A percentile compares a stretch with the other conserved stretches of the same genome.
Conservation (phyloP, 202 grass and related monocot species). For the Saccharum hybrid region DNA sequence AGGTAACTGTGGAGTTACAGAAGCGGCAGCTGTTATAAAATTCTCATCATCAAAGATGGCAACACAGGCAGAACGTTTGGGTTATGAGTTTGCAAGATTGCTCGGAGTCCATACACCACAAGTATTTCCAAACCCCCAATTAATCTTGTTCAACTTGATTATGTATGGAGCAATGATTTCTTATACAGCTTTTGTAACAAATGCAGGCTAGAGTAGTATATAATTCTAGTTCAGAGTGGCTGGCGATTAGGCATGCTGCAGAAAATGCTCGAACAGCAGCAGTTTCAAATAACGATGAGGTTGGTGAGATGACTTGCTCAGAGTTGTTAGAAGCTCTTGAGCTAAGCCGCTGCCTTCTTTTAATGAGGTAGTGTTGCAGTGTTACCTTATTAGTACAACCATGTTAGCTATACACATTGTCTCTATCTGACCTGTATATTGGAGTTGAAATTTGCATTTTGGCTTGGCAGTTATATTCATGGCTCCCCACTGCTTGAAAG, state of each 20-base stretch:
- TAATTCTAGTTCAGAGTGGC: constrained; percentile 85
- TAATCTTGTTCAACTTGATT: constrained; percentile 17
- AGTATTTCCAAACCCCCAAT: constrained; percentile 45
- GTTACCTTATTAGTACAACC: neutral
- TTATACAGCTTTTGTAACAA: constrained; percentile 30
- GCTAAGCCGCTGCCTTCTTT: constrained; percentile 89
- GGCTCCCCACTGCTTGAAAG: constrained; percentile 87
- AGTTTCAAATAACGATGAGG: constrained; percentile 67
- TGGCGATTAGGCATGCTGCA: constrained; percentile 69
- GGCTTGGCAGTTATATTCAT: constrained; percentile 80
- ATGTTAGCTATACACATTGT: constrained; percentile 32
- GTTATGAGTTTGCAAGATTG: constrained; percentile 92
- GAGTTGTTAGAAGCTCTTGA: constrained; percentile 97
- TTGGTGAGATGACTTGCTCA: constrained; percentile 84
- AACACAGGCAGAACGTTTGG: constrained; percentile 87
- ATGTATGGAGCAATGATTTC: constrained; percentile 34
- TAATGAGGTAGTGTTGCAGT: constrained; percentile 77
- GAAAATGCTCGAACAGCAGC: constrained; percentile 74
- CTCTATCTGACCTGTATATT: constrained; percentile 13
- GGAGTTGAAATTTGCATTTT: constrained; percentile 42
- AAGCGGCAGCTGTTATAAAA: constrained; percentile 87
- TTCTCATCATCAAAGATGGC: constrained; percentile 93
- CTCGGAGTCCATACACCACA: constrained; percentile 84
- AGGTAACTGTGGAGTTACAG: constrained; percentile 38
- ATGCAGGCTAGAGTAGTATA: constrained; percentile 85